A percentile compares a stretch with the other conserved stretches of the same genome.
Conservation (phyloP, 2,329 filamentous ascomycete genomes). For the Aspergillus sojae region DNA sequence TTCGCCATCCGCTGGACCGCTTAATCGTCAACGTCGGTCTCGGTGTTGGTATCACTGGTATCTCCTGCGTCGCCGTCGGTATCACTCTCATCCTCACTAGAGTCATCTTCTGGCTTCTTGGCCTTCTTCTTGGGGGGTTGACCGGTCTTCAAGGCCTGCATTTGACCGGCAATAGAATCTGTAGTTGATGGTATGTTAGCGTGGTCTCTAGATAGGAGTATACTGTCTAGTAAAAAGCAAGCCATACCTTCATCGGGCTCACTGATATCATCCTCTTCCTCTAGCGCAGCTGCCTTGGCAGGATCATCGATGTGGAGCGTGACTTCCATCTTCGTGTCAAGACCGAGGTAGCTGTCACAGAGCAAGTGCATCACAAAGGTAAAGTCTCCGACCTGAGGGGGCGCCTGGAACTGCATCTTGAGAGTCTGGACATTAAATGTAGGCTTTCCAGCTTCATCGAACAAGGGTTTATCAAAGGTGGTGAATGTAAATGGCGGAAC, state of each 20-base stretch:
- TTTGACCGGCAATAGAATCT: constrained; percentile 90
- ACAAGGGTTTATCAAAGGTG: constrained; percentile 86
- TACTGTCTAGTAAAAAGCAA: constrained; percentile 19
- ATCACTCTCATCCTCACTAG: constrained; percentile 65
- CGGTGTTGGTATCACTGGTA: constrained; percentile 63
- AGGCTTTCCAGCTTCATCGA: constrained; percentile 76
- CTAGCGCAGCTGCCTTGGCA: constrained; percentile 77
- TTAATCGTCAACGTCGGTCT: constrained; percentile 77
- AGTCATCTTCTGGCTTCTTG: constrained; percentile 57
- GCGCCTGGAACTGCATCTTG: constrained; percentile 95
- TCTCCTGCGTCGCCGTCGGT: constrained; percentile 65
- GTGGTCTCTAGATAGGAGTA: background rate
- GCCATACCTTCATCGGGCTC: constrained; percentile 93
- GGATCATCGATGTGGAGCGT: constrained; percentile 87
- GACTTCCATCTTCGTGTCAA: constrained; percentile 90
- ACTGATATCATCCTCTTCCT: constrained; percentile 90
- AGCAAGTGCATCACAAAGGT: constrained; percentile 92
- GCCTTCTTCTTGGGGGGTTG: constrained; percentile 61
- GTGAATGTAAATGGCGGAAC: constrained; percentile 96
- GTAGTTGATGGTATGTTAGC: constrained; percentile 18
- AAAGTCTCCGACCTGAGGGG: constrained; percentile 88
- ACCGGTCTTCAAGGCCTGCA: constrained; percentile 80
- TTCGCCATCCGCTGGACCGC: constrained; percentile 3
- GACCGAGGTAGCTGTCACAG: constrained; percentile 92
- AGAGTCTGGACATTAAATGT: constrained; percentile 95